A percentile compares a stretch with the other conserved stretches of the same genome.
Evolutionary conservation across 345 rosid species (phyloP).

Genomic region (Eucalyptus sp.): DNA sequence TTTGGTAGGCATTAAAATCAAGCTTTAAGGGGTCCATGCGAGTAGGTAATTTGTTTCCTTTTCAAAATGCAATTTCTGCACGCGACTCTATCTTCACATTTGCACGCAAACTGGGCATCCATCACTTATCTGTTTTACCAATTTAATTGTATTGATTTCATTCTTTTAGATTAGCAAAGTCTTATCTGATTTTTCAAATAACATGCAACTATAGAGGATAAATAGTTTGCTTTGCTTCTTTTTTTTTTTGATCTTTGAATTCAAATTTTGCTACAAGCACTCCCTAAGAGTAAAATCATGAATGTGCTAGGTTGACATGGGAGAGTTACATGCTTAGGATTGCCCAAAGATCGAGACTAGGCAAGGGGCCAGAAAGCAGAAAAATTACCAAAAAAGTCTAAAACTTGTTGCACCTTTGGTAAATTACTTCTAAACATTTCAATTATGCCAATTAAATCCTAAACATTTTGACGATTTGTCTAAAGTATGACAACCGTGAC

Average conservation of each 20-base stretch:
- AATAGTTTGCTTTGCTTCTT: too few species aligned
- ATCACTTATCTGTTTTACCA: too few species aligned
- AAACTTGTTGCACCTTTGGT: neutral
- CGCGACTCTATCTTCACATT: rapidly evolving
- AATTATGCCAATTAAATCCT: neutral
- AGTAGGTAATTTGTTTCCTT: too few species aligned
- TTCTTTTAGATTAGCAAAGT: too few species aligned
- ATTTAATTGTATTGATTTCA: too few species aligned
- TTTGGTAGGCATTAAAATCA: too few species aligned
- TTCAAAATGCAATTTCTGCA: too few species aligned
- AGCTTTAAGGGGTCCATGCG: too few species aligned
- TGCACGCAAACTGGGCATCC: rapidly evolving
- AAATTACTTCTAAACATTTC: neutral
- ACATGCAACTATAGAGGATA: too few species aligned
- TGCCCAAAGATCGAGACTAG: neutral
- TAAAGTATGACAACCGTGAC: rapidly evolving
- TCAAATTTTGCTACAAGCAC: neutral
- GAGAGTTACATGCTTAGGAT: neutral
- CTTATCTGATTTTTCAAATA: too few species aligned
- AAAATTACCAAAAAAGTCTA: too few species aligned
- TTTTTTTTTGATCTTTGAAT: too few species aligned
- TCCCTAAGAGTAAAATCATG: neutral
- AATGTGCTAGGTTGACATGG: neutral
- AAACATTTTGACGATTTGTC: rapidly evolving
- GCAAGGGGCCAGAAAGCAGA: rapidly evolving